Percentiles rank a stretch among this genome's conserved stretches.
phyloP scores from a whole-genome alignment of 1,139 yeast species.

The Yamadazyma dushanensis region DNA sequence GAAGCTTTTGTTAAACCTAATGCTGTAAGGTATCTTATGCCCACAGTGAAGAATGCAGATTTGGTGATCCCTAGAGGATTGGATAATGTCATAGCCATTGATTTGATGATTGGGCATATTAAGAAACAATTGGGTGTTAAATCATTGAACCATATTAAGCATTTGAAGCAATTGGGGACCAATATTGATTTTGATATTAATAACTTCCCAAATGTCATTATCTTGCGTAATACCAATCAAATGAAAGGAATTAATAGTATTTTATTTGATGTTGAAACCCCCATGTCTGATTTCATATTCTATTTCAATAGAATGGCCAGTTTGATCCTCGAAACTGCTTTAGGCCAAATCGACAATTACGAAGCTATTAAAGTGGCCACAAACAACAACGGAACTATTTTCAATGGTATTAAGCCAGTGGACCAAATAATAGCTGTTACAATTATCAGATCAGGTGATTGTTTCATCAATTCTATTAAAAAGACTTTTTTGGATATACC shows the following conservation, averaged over 20 bases:
- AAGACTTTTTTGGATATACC: slow-evolving; percentile 75
- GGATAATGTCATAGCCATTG: slow-evolving; percentile 78
- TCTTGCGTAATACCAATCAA: slow-evolving; percentile 66
- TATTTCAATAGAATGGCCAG: slow-evolving; percentile 80
- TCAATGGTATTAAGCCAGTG: slow-evolving; percentile 40
- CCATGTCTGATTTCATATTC: slow-evolving; percentile 78
- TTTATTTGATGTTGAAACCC: slow-evolving; percentile 53
- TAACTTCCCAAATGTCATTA: slow-evolving; percentile 26
- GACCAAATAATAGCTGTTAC: slow-evolving; percentile 69
- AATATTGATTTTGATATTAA: slow-evolving; percentile 32
- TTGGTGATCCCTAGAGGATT: slow-evolving; percentile 85
- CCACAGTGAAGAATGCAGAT: slow-evolving; percentile 82
- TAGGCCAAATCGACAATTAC: slow-evolving; percentile 46
- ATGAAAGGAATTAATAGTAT: slow-evolving; percentile 71
- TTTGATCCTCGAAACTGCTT: slow-evolving; percentile 64
- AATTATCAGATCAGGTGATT: slow-evolving; percentile 88
- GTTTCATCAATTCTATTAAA: slow-evolving; percentile 77
- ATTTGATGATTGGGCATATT: slow-evolving; percentile 76
- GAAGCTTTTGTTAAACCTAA: slow-evolving; percentile 88
- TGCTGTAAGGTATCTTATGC: slow-evolving; percentile 72
- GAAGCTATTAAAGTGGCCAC: slow-evolving; percentile 39
- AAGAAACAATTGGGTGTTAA: slow-evolving; percentile 68
- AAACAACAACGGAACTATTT: slow-evolving; percentile 33
- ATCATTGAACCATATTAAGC: slow-evolving; percentile 63
- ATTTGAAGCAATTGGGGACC: slow-evolving; percentile 55